Evolutionary conservation across 371 early-diverging fungal genomes (phyloP).

Genomic region (Mycotypha africana): DNA sequence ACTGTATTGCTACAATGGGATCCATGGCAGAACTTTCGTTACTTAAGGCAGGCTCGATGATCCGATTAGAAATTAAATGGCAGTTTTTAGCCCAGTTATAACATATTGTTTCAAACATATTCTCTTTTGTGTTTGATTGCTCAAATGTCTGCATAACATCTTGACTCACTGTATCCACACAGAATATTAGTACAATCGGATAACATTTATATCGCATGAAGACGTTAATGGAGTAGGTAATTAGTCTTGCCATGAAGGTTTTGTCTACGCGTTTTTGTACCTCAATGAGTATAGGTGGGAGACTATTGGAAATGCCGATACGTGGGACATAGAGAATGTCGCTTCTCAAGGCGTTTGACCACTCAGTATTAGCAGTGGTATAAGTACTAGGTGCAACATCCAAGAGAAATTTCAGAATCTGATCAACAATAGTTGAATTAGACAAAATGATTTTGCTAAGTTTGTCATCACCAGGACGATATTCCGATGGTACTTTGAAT

Average conservation of each 20-base stretch:
- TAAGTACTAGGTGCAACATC: neutral
- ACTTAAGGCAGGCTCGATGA: constrained; percentile 2
- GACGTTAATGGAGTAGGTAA: neutral
- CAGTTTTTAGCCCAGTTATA: constrained; percentile 1
- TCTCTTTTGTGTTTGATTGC: neutral
- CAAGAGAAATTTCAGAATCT: neutral
- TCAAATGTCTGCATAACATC: constrained; percentile 1
- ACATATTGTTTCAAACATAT: neutral
- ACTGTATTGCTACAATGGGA: constrained; percentile 1
- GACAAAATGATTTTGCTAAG: constrained; percentile 1
- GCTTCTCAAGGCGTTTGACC: neutral
- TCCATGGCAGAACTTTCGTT: constrained; percentile 1
- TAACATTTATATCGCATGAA: constrained; percentile 1
- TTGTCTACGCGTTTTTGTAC: constrained; percentile 2
- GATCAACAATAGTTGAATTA: constrained; percentile 1
- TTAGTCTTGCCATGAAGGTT: constrained; percentile 1
- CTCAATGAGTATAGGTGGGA: constrained; percentile 8
- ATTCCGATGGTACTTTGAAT: neutral
- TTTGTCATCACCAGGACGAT: constrained; percentile 3
- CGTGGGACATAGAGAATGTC: constrained; percentile 4
- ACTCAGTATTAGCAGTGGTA: constrained; percentile 1
- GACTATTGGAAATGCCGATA: neutral
- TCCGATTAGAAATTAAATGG: constrained; percentile 2
- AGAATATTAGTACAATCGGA: constrained; percentile 1
- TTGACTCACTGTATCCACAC: constrained; percentile 1